Conservation (phyloP, 2,329 filamentous ascomycete genomes). For the Arthrobotrys musiformis region DNA sequence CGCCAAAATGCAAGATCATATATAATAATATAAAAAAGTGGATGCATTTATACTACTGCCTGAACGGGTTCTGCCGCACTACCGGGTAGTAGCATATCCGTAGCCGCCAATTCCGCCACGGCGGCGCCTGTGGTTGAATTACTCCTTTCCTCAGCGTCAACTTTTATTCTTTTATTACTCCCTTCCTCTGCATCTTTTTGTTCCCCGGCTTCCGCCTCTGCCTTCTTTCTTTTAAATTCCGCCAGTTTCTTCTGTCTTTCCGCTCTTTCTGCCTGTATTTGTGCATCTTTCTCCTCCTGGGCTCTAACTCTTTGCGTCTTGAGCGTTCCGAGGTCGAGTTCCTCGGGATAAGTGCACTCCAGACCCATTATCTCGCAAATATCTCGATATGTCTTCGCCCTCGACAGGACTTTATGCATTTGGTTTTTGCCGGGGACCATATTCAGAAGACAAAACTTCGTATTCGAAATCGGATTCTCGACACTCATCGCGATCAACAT, state of each 20-base stretch:
- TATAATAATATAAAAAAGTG: neutral
- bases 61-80: constrained; percentile 9
- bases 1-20: constrained; percentile 21
- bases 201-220: constrained; percentile 58
- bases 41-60: constrained; percentile 17
- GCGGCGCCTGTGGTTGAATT: constrained; percentile 1
- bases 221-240: constrained; percentile 61
- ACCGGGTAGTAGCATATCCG: constrained; percentile 2
- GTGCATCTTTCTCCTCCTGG: constrained; percentile 37
- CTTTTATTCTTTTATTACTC: constrained; percentile 27
- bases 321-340: constrained; percentile 69
- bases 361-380: constrained; percentile 74
- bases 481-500: constrained; percentile 77
- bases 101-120: constrained; percentile 19
- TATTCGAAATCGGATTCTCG: constrained; percentile 90
- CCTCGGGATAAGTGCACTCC: constrained; percentile 72
- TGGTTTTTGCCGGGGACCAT: constrained; percentile 86
- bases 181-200: neutral
- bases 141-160: constrained; percentile 19
- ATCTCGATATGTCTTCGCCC: constrained; percentile 76
- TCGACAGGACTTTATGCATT: constrained; percentile 71
- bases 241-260: constrained; percentile 55
- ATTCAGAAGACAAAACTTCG: constrained; percentile 76
- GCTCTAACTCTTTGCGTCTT: constrained; percentile 39
- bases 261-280: constrained; percentile 46